Evolutionary conservation across 192 early-diverging fungal species (phyloP), one percentile per base, ranked within the genome.

Genomic region (Coemansia erecta): DNA sequence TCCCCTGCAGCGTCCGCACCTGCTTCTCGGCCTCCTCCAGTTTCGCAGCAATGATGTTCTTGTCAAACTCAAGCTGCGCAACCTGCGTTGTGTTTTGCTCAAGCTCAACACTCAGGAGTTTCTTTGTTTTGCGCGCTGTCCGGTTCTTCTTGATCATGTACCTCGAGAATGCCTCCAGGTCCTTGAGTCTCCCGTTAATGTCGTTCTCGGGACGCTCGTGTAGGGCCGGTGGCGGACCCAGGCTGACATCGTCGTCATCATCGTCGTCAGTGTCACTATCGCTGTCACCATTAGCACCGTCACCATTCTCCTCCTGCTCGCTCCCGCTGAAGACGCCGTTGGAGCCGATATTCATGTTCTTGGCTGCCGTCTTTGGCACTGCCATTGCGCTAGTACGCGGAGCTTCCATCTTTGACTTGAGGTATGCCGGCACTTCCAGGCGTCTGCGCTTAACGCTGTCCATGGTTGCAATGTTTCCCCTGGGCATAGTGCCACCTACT

Each of bases 131-230:
- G 46, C 65, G 62, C 4, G 83, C 72, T 0, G 71, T 83, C 37
- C 73, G 80, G 13, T 77, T 58, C 39, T 81, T 82, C 23, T 81
- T 67, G 24, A 77, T 74, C 65, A 91, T 78, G 33, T 78, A 72
- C 17, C 37, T 28, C 13, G 62, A 61, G 35, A 68, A 60, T 9
- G 49, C 59, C 63, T 94, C 90, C 74, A 92, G 81, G 71, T 94
- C 92, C 56, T 86, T 76, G 5, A 94, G 71, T n/a, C 91, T 82
- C 2, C 92, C 92, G 58, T 90, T 60, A 22, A 66, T 44, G 35
- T 78, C 76, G 49, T 39, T 64, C n/a, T 62, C 68, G 0, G 60
- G 26, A 21, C 73, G 73, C 19, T 47, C 47, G 53, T 61, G 51
- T 15, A 70, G 26, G 13, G 39, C 57, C 4, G 73, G 73, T 22